Percentiles rank a stretch among this genome's conserved stretches.
phyloP scores from a whole-genome alignment of 208 protist genomes.

The Leishmania guyanensis region DNA sequence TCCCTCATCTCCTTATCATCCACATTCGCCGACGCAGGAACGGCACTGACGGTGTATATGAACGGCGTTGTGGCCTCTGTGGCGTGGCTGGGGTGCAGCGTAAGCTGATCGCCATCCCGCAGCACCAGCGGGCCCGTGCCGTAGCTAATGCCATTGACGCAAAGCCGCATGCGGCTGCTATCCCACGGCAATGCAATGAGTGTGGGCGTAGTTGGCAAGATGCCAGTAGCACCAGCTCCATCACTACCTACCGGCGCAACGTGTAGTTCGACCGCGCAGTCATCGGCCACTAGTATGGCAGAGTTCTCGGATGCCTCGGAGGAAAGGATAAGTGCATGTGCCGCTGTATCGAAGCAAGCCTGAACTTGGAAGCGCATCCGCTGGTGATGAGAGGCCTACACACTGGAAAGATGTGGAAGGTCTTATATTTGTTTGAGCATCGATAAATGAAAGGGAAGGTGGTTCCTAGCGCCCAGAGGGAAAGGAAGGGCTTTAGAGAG shows the following conservation, averaged over 20 bases:
- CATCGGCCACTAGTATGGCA: constrained; percentile 13
- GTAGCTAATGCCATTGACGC: constrained; percentile 35
- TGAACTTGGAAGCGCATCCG: constrained; percentile 25
- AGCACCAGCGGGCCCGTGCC: constrained; percentile 32
- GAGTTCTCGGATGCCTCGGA: constrained; percentile 1
- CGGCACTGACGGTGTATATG: constrained; percentile 12
- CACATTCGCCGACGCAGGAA: not conserved
- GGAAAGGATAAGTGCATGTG: constrained; percentile 18
- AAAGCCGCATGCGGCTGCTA: constrained; percentile 14
- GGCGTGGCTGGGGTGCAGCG: constrained; percentile 8
- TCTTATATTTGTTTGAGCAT: not conserved
- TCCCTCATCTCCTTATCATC: not conserved
- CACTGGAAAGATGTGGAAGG: no score
- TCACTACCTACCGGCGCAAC: not conserved
- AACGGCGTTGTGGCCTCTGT: not conserved
- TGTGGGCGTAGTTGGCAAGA: not conserved
- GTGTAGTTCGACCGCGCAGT: constrained; percentile 14
- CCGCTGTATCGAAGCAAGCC: constrained; percentile 25
- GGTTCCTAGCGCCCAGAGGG: not conserved
- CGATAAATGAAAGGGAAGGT: not conserved
- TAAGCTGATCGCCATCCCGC: constrained; percentile 22
- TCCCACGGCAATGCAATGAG: constrained; percentile 34
- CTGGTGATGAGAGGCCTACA: not conserved
- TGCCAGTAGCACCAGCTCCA: not conserved
- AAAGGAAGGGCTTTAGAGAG: not conserved